Evolutionary conservation across 2,329 filamentous ascomycete genomes (phyloP), one percentile per base, ranked within the genome.

Genomic region (Fusarium chlamydosporum): DNA sequence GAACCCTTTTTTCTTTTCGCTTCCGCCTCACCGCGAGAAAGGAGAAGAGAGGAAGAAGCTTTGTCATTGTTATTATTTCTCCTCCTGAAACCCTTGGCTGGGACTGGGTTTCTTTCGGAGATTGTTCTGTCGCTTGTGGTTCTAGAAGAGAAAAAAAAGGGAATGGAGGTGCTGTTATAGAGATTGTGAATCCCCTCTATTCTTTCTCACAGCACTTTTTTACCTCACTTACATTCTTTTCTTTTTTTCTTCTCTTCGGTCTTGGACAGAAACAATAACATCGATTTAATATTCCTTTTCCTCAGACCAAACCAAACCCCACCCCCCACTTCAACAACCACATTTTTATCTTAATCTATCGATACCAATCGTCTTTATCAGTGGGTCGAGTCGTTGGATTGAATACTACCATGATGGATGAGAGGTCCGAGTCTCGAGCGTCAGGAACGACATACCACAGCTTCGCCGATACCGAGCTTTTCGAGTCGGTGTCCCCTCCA

Each of bases 381-480:
- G 43, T 47, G 46, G 38, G 35, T 40, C 55, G 56, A 10, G 48
- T 46, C 31, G 53, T 72, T 62, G 71, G 55, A 75, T 73, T 42
- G 40, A 18, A 71, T 46, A 61, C n/a, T 41, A 61, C 45, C 71
- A 61, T 46, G 63, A 78, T 78, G 76, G 71, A 75, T 67, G 69
- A 75, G 45, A 78, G 80, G 52, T 76, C 78, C 46, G 84, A 81
- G 73, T 74, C 81, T 65, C 81, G 82, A 51, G 77, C 77, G 47
- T 85, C 84, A 29, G 82, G 83, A 71, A 82, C 81, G 35, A 85
- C 83, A 6, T 86, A 86, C 74, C 84, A 86, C 74, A 86, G 84
- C 78, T 86, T 86, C 72, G 79, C 84, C 63, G 83, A 86, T 56
- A 76, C 82, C 27, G 85, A 86, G 65, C 68, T 83, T 4, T 81